Conservation (phyloP, 495 filamentous ascomycete species). For the Penicillium pulvis region DNA sequence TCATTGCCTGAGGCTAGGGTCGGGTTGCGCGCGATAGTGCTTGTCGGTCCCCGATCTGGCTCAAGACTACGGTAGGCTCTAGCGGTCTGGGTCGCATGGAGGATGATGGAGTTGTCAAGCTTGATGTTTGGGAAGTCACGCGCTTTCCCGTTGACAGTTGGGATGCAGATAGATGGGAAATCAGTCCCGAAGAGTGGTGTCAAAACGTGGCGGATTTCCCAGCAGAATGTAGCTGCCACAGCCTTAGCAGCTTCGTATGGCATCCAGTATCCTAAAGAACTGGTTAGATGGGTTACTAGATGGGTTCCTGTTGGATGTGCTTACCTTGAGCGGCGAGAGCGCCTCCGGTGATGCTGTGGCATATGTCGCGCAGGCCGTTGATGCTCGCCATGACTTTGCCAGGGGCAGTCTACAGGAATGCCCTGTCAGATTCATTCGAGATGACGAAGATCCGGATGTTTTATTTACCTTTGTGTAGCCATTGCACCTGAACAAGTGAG, state of each 20-base stretch:
- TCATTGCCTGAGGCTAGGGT: background rate
- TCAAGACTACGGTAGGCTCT: background rate
- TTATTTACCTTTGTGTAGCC: conserved; percentile 76
- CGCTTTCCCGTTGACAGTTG: conserved; percentile 41
- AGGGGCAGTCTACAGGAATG: conserved; percentile 67
- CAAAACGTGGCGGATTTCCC: conserved; percentile 76
- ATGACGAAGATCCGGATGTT: background rate
- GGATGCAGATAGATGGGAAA: conserved; percentile 75
- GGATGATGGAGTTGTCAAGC: background rate
- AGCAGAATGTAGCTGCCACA: conserved; percentile 85
- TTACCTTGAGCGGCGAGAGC: conserved; percentile 86
- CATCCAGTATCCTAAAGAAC: conserved; percentile 87
- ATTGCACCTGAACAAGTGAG: conserved; percentile 90
- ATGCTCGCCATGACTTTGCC: conserved; percentile 79
- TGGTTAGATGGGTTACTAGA: conserved; percentile 9
- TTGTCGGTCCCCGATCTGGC: background rate
- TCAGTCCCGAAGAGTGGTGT: conserved; percentile 85
- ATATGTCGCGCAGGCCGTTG: conserved; percentile 79
- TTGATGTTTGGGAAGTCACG: background rate
- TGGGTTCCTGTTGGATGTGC: background rate
- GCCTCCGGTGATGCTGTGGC: conserved; percentile 93
- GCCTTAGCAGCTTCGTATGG: conserved; percentile 83
- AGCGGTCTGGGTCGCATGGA: background rate
- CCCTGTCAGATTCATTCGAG: background rate
- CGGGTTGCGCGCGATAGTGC: background rate